Percentiles rank a stretch among this genome's conserved stretches.
Evolutionary conservation across 2,329 filamentous ascomycete species (phyloP).

Genomic region (Arthrocladium fulminans): DNA sequence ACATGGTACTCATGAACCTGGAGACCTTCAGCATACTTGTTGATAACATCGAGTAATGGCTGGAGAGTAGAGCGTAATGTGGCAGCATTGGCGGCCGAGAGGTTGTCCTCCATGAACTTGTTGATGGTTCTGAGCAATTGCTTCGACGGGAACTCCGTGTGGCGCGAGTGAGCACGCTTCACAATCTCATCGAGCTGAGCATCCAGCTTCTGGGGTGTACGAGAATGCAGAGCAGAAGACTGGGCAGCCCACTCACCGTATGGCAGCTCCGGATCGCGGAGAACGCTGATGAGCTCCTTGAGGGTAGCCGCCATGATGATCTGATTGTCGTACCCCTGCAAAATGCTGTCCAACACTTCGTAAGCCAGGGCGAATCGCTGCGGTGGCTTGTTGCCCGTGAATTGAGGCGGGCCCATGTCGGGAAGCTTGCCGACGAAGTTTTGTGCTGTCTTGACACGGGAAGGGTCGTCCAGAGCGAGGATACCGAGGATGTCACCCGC

Average conservation of each 20-base stretch:
- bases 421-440: slow-evolving; percentile 88
- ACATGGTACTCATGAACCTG: slow-evolving; percentile 83
- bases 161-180: slow-evolving; percentile 68
- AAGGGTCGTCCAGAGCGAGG: slow-evolving; percentile 86
- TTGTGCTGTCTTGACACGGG: slow-evolving; percentile 91
- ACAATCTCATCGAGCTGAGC: slow-evolving; percentile 72
- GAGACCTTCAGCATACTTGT: slow-evolving; percentile 73
- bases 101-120: slow-evolving; percentile 82
- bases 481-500: slow-evolving; percentile 98
- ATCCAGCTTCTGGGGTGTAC: slow-evolving; percentile 93
- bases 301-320: slow-evolving; percentile 85
- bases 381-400: slow-evolving; percentile 82
- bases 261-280: slow-evolving; percentile 80
- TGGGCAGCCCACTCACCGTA: slow-evolving; percentile 96
- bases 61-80: slow-evolving; percentile 63
- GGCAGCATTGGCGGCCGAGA: slow-evolving; percentile 62
- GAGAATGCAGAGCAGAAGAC: slow-evolving; percentile 89
- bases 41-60: slow-evolving; percentile 69
- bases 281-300: slow-evolving; percentile 79
- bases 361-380: slow-evolving; percentile 74
- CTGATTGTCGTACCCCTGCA: slow-evolving; percentile 92
- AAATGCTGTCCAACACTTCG: slow-evolving; percentile 74
- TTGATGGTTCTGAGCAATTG: slow-evolving; percentile 71
- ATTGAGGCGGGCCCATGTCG: slow-evolving; percentile 72
- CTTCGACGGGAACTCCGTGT: slow-evolving; percentile 86